phyloP scores from a whole-genome alignment of 1,284 basidiomycete genomes.

The Cryptococcus deneoformans region DNA sequence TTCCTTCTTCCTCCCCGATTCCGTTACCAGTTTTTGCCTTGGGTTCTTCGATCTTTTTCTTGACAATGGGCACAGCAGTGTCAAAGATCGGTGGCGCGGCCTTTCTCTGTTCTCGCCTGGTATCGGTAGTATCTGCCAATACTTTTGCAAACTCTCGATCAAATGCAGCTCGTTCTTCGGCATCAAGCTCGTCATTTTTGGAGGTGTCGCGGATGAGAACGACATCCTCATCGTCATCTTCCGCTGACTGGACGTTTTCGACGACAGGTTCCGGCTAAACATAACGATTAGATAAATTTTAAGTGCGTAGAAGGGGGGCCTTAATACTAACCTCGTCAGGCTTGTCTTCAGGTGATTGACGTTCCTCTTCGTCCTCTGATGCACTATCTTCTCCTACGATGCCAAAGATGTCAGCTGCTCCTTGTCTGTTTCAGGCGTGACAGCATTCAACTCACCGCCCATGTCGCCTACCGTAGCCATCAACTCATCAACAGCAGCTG shows the following conservation, averaged over 20 bases:
- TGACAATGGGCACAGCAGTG: constrained; percentile 65
- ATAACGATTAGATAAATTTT: background rate
- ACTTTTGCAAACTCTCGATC: constrained; percentile 94
- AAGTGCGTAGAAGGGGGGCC: background rate
- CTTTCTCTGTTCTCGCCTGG: constrained; percentile 79
- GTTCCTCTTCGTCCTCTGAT: constrained; percentile 21
- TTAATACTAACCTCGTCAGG: constrained; percentile 8
- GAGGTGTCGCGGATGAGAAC: constrained; percentile 53
- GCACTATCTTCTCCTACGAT: constrained; percentile 12
- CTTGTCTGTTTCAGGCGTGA: constrained; percentile 3
- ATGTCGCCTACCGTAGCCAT: constrained; percentile 60
- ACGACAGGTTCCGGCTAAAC: background rate
- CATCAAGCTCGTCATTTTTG: constrained; percentile 52
- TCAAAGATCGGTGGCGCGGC: constrained; percentile 80
- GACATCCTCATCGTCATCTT: constrained; percentile 57
- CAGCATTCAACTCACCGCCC: constrained; percentile 43
- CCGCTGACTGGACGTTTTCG: constrained; percentile 13
- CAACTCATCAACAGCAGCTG: constrained; percentile 82
- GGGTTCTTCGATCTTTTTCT: constrained; percentile 54
- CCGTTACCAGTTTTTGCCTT: constrained; percentile 42
- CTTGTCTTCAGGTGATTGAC: constrained; percentile 6
- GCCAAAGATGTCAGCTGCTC: background rate
- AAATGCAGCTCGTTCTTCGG: constrained; percentile 90
- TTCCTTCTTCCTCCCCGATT: constrained; percentile 32
- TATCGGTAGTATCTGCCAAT: constrained; percentile 78